Evolutionary conservation across 2,329 filamentous ascomycete species (phyloP).

Genomic region (Phialemoniopsis sp.): DNA sequence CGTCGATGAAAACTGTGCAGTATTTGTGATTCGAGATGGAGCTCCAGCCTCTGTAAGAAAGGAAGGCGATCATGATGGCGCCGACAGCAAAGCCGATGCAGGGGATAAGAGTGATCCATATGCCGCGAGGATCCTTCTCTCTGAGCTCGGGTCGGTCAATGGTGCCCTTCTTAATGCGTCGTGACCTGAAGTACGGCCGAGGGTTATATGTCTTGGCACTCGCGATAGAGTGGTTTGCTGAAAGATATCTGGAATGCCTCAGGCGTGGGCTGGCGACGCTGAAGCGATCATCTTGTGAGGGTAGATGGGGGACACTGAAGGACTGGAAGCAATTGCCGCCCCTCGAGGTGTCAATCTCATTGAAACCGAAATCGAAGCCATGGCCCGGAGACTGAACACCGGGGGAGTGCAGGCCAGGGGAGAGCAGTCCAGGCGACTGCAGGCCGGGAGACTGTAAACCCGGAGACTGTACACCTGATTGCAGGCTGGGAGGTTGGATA

Average conservation of each 20-base stretch:
- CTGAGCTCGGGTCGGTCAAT: conserved; percentile 5
- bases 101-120: conserved; percentile 8
- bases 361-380: conserved; percentile 1
- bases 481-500: too few species aligned
- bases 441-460: too few species aligned
- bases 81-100: conserved; percentile 3
- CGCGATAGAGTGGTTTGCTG: background rate
- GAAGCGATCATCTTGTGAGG: background rate
- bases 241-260: background rate
- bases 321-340: background rate
- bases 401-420: too few species aligned
- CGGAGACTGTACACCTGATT: too few species aligned
- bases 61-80: background rate
- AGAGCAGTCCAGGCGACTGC: too few species aligned
- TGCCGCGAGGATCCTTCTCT: conserved; percentile 6
- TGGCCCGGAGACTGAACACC: too few species aligned
- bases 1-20: conserved; percentile 7
- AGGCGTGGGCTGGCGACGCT: background rate
- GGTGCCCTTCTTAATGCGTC: conserved; percentile 6
- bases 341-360: background rate
- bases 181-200: conserved; percentile 7
- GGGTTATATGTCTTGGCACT: conserved; percentile 4
- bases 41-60: conserved; percentile 2
- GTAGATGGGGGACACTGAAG: conserved; percentile 1
- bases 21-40: conserved; percentile 4